Evolutionary conservation across 2,329 filamentous ascomycete genomes (phyloP).

Genomic region (Xylariomycetidae sp.): DNA sequence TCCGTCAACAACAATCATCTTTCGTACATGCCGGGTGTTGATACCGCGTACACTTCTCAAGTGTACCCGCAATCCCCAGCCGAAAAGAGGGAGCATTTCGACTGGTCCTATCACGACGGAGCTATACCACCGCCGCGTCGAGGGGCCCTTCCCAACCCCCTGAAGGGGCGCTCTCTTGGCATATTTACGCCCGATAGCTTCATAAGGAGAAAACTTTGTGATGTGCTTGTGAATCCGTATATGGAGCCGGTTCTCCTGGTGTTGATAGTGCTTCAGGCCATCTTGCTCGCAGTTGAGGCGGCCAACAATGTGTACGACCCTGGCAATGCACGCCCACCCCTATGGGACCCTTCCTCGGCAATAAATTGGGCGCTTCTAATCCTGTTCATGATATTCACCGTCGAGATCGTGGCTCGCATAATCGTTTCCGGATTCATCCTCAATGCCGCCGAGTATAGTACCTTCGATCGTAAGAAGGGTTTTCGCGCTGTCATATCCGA

Average conservation of each 20-base stretch:
- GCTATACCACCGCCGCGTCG: conserved; percentile 29
- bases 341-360: conserved; percentile 59
- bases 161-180: conserved; percentile 81
- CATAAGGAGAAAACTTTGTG: conserved; percentile 70
- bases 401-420: conserved; percentile 77
- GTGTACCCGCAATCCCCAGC: conserved; percentile 34
- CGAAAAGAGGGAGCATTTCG: conserved; percentile 40
- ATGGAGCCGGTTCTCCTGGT: conserved; percentile 83
- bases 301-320: conserved; percentile 63
- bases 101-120: conserved; percentile 25
- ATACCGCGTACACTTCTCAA: conserved; percentile 51
- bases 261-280: conserved; percentile 81
- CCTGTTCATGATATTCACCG: conserved; percentile 84
- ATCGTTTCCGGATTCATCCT: conserved; percentile 91
- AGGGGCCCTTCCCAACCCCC: conserved; percentile 60
- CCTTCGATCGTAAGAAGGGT: conserved; percentile 73
- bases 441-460: conserved; percentile 89
- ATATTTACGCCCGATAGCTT: conserved; percentile 76
- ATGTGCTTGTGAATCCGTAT: conserved; percentile 78
- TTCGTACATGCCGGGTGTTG: conserved; percentile 37
- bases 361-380: conserved; percentile 78
- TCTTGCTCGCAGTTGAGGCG: conserved; percentile 84
- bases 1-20: conserved; percentile 34
- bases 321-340: conserved; percentile 53
- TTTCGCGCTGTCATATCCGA: conserved; percentile 69